These are phyloP conservation scores for Fusarium vanettenii DNA, from an alignment of 2,329 filamentous ascomycete genomes.

Conservation along the genomic window DNA sequence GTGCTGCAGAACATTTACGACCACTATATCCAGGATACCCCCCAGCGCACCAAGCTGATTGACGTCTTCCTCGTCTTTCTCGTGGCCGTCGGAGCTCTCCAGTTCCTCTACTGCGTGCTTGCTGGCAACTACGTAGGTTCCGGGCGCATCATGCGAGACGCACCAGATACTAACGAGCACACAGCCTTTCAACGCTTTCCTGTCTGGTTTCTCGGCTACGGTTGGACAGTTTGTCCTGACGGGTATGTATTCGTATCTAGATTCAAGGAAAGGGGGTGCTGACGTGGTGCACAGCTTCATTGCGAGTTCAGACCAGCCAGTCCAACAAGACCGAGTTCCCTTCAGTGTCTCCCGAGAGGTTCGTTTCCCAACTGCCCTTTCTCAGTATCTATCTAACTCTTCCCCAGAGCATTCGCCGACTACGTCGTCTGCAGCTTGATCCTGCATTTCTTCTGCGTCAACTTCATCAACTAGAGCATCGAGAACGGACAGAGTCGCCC, in stretches of 20 bases:
- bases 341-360: constrained; percentile 84
- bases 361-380: not conserved
- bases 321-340: constrained; percentile 84
- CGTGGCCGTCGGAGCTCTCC: constrained; percentile 84
- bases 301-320: constrained; percentile 92
- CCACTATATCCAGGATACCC: constrained; percentile 83
- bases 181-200: constrained; percentile 98
- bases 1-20: constrained; percentile 78
- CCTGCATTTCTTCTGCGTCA: constrained; percentile 98
- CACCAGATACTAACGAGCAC: constrained; percentile 31
- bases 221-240: constrained; percentile 98
- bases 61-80: constrained; percentile 93
- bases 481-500: not conserved
- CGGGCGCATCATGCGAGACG: too few species aligned
- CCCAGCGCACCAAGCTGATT: constrained; percentile 91
- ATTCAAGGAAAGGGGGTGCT: constrained; percentile 6
- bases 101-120: constrained; percentile 93
- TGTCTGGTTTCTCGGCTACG: constrained; percentile 92
- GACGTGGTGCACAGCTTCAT: constrained; percentile 61
- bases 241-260: constrained; percentile 62
- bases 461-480: constrained; percentile 90
- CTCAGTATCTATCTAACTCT: constrained; percentile 23
- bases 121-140: constrained; percentile 91
- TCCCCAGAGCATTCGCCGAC: constrained; percentile 88
- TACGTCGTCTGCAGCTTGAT: constrained; percentile 95